phyloP scores from a whole-genome alignment of 1,284 basidiomycete genomes.

The Wolfiporia cocos region DNA sequence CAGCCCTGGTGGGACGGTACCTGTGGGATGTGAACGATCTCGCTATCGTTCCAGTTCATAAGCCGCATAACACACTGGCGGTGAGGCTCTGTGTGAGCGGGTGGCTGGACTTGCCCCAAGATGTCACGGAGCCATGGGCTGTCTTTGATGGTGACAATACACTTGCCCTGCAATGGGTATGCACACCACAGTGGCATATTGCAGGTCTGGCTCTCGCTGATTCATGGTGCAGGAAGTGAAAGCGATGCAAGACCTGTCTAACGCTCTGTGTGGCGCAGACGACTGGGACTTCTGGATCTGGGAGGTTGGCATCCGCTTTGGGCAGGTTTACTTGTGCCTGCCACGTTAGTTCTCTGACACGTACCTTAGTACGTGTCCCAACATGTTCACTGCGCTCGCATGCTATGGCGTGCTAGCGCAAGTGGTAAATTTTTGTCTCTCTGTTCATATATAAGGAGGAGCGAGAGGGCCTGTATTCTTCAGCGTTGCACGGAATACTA shows the following conservation, averaged over 20 bases:
- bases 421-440: too few relatives aligned
- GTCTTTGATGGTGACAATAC: slow-evolving; percentile 48
- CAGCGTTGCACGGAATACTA: too few relatives aligned
- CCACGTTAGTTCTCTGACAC: too few relatives aligned
- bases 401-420: too few relatives aligned
- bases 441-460: too few relatives aligned
- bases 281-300: too few relatives aligned
- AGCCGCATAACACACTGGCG: slow-evolving; percentile 40
- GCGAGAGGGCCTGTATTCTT: too few relatives aligned
- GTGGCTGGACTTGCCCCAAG: slow-evolving; percentile 39
- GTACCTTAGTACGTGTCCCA: too few relatives aligned
- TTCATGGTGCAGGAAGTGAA: slow-evolving; percentile 41
- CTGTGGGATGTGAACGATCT: slow-evolving; percentile 49
- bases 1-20: slow-evolving; percentile 45
- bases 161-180: slow-evolving; percentile 53
- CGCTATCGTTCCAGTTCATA: slow-evolving; percentile 40
- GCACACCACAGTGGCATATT: slow-evolving; percentile 6
- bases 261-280: too few relatives aligned
- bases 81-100: slow-evolving; percentile 52
- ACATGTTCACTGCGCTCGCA: too few relatives aligned
- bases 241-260: slow-evolving; percentile 43
- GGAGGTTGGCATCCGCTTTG: too few relatives aligned
- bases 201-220: not conserved
- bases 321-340: too few relatives aligned
- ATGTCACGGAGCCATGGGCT: slow-evolving; percentile 49